Conservation (phyloP, 768 basidiomycete species). For the Hericium erinaceus region DNA sequence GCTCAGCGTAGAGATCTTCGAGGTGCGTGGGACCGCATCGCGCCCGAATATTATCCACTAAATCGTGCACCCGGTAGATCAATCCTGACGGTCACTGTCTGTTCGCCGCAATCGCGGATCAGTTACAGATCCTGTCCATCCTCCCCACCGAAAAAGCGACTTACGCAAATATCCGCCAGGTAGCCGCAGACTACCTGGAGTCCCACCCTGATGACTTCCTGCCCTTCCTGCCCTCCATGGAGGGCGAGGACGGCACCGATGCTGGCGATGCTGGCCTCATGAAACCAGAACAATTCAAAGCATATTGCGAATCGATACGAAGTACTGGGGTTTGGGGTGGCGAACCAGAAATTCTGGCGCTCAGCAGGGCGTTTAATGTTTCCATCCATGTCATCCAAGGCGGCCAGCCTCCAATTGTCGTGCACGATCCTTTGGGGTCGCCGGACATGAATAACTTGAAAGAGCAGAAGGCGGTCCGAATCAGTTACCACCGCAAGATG, state of each 20-base stretch:
- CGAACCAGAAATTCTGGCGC: conserved; percentile 91
- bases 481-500: conserved; percentile 90
- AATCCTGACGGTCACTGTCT: conserved; percentile 95
- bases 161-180: conserved; percentile 50
- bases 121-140: conserved; percentile 67
- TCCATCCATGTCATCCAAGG: conserved; percentile 90
- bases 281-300: conserved; percentile 50
- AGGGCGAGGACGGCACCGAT: conserved; percentile 52
- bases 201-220: conserved; percentile 84
- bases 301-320: conserved; percentile 71
- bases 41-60: neutral
- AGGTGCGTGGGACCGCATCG: conserved; percentile 33
- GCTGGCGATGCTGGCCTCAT: conserved; percentile 54
- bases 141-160: conserved; percentile 48
- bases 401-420: conserved; percentile 72
- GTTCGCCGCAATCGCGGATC: conserved; percentile 90
- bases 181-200: conserved; percentile 75
- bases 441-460: conserved; percentile 25
- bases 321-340: conserved; percentile 94
- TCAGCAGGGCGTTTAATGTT: conserved; percentile 70
- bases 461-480: conserved; percentile 39
- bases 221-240: conserved; percentile 77
- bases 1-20: conserved; percentile 52
- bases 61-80: conserved; percentile 40
- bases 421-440: conserved; percentile 52